Percentiles rank a stretch among this genome's conserved stretches.
These are phyloP conservation scores for Ochromonas danica DNA, from an alignment of 108 stramenopile genomes.

Conservation along the genomic window DNA sequence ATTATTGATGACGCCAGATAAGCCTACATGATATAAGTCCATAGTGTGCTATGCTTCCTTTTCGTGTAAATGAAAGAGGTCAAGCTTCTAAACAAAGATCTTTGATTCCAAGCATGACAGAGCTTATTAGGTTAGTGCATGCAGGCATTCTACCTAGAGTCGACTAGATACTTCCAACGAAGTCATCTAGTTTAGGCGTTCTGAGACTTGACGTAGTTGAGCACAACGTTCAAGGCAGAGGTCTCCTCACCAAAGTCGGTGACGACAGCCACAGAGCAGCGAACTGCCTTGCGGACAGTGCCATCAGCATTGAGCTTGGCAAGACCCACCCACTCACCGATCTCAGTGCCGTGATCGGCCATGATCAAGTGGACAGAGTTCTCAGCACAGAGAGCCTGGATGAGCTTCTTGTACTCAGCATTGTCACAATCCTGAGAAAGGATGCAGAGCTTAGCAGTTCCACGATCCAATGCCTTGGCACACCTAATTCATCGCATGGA, in stretches of 20 bases:
- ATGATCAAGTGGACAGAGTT: slow-evolving; percentile 94
- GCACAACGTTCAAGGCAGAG: slow-evolving; percentile 82
- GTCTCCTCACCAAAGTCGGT: slow-evolving; percentile 99
- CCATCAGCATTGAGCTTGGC: slow-evolving; percentile 95
- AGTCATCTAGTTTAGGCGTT: slow-evolving; percentile 30
- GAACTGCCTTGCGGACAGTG: slow-evolving; percentile 90
- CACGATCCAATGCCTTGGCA: slow-evolving; percentile 95
- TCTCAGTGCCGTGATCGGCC: slow-evolving; percentile 88
- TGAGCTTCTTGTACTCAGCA: slow-evolving; percentile 97
- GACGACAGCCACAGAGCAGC: slow-evolving; percentile 91
- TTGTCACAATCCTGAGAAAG: slow-evolving; percentile 98
- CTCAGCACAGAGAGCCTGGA: slow-evolving; percentile 95
- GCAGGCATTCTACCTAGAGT: too few species aligned
- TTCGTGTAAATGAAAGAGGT: too few species aligned
- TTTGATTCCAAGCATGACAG: too few species aligned
- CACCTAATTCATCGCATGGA: slow-evolving; percentile 48
- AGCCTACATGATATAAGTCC: too few species aligned
- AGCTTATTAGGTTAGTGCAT: too few species aligned
- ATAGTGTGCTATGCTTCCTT: too few species aligned
- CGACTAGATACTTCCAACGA: too few species aligned
- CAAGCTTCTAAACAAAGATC: too few species aligned
- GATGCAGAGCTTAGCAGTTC: slow-evolving; percentile 94
- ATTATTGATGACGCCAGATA: too few species aligned
- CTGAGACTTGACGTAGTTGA: slow-evolving; percentile 83
- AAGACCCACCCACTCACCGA: slow-evolving; percentile 97